Percentiles rank a stretch among this genome's conserved stretches.
Evolutionary conservation across 2,329 filamentous ascomycete species (phyloP).

Genomic region (Talaromyces pinophilus): DNA sequence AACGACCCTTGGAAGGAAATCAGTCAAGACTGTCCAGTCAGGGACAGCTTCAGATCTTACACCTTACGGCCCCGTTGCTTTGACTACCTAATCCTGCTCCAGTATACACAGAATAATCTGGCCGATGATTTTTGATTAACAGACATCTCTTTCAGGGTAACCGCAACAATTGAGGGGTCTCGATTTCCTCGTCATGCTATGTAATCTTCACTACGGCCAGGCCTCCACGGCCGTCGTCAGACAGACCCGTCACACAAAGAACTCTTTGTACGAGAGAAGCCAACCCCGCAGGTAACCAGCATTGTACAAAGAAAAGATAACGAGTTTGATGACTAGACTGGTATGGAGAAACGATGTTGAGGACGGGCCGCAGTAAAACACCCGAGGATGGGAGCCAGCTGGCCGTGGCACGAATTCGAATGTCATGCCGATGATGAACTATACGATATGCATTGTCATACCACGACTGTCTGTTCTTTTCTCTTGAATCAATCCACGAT

Average conservation of each 20-base stretch:
- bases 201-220: neutral
- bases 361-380: neutral
- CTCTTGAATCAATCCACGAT: neutral
- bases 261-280: neutral
- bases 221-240: neutral
- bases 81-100: neutral
- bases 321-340: no score
- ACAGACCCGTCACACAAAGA: neutral
- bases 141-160: neutral
- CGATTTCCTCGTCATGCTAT: neutral
- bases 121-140: neutral
- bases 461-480: neutral
- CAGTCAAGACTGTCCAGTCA: neutral
- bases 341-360: neutral
- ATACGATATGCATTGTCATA: neutral
- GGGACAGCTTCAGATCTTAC: neutral
- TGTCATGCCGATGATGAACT: neutral
- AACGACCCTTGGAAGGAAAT: neutral
- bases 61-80: neutral
- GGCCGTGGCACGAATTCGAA: neutral
- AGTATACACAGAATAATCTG: neutral
- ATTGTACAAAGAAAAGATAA: no score
- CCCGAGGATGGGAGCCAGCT: neutral
- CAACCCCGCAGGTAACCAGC: neutral
- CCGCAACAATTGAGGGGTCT: neutral